Conservation (phyloP, 2,329 filamentous ascomycete species). For the Penicillium expansum region DNA sequence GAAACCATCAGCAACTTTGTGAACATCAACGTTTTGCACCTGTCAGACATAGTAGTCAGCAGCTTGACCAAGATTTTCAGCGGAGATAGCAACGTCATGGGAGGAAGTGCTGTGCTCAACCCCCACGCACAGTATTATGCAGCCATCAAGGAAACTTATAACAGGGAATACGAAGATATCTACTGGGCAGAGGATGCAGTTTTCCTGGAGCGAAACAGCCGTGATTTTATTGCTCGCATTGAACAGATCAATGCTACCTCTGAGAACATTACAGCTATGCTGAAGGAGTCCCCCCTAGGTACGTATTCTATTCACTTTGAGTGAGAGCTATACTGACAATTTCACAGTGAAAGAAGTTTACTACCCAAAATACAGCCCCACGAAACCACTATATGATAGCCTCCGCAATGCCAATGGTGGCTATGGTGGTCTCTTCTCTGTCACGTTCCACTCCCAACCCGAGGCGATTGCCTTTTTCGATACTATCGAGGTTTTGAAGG, state of each 20-base stretch:
- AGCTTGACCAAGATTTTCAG: constrained; percentile 97
- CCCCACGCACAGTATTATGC: constrained; percentile 68
- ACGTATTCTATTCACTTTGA: constrained; percentile 15
- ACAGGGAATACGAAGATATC: constrained; percentile 73
- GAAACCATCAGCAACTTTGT: constrained; percentile 96
- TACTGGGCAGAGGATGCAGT: constrained; percentile 94
- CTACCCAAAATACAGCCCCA: constrained; percentile 78
- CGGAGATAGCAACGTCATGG: constrained; percentile 98
- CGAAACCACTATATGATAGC: constrained; percentile 71
- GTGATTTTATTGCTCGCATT: constrained; percentile 81
- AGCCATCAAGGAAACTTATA: constrained; percentile 64
- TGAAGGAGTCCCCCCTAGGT: constrained; percentile 58
- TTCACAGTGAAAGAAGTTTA: constrained; percentile 71
- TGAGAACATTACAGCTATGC: constrained; percentile 73
- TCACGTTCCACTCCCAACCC: constrained; percentile 68
- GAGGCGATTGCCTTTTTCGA: constrained; percentile 84
- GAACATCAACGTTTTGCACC: constrained; percentile 88
- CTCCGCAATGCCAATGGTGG: constrained; percentile 72
- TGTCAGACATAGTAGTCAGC: constrained; percentile 88
- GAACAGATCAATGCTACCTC: constrained; percentile 82
- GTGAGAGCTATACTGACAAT: constrained; percentile 23
- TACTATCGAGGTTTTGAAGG: constrained; percentile 81
- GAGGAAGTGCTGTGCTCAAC: constrained; percentile 68
- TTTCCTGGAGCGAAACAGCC: constrained; percentile 93
- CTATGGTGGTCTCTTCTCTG: constrained; percentile 85